A percentile compares a stretch with the other conserved stretches of the same genome.
Evolutionary conservation across 208 protist genomes (phyloP).

Genomic region (Trypanosoma theileri): DNA sequence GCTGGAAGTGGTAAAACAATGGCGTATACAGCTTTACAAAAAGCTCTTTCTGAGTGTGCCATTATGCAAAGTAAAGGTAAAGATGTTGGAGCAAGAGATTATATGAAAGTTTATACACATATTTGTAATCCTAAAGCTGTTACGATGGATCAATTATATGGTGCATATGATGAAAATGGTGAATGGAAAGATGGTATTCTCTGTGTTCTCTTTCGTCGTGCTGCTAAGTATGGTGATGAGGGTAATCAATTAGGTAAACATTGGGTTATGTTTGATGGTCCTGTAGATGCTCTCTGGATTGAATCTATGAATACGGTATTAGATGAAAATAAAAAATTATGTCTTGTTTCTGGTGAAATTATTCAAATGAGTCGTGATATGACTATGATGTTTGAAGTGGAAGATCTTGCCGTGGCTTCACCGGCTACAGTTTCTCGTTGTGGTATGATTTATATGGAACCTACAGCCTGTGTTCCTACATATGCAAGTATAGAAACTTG

Average conservation of each 20-base stretch:
- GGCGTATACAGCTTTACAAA: constrained; percentile 87
- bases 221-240: constrained; percentile 87
- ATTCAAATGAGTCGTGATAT: constrained; percentile 95
- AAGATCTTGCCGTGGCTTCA: constrained; percentile 96
- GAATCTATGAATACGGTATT: constrained; percentile 96
- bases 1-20: constrained; percentile 96
- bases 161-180: constrained; percentile 95
- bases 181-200: constrained; percentile 98
- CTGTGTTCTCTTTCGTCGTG: constrained; percentile 92
- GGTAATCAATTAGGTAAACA: constrained; percentile 89
- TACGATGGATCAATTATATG: constrained; percentile 98
- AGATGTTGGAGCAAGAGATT: constrained; percentile 63
- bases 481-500: constrained; percentile 82
- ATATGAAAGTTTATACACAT: constrained; percentile 92
- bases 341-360: constrained; percentile 94
- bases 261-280: constrained; percentile 98
- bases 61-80: constrained; percentile 67
- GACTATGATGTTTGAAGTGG: constrained; percentile 98
- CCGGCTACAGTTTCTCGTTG: constrained; percentile 97
- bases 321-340: constrained; percentile 97
- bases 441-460: constrained; percentile 98
- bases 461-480: constrained; percentile 84
- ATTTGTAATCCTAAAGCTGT: constrained; percentile 98
- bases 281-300: constrained; percentile 96
- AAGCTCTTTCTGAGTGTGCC: constrained; percentile 76